Base-by-base conservation (phyloP, 805 yeast species). In the Blastobotrys attinorum region DNA sequence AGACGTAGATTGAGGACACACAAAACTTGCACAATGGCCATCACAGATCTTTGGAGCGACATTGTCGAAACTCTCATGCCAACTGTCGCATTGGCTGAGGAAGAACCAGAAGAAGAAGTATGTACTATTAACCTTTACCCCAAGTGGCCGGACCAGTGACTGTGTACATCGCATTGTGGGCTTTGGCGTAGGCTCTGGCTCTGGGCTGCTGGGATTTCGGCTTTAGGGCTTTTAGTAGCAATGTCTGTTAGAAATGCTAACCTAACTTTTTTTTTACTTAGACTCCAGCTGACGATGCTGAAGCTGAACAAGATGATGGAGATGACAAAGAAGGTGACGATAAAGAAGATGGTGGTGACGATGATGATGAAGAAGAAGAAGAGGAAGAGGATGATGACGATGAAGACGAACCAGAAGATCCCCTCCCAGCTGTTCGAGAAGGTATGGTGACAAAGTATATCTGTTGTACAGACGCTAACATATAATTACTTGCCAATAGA, bases 61-160 rank as follows among this genome's bases (percentile, higher is more conserved):
- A 69, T 87, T 60, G 81, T 83, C 69, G 95, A 86, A 62, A 75
- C 83, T 48, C 72, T 84, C 53, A 69, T 77, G 54, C 95, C 96
- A 62, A 74, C 84, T 56, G 74, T 74, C 45, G 95, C 94, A 42
- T 79, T 74, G 69, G 96, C 95, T 58, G 95, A 84, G 57, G 65
- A 64, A 41, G 68, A 53, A 45, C 61, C 52, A 37, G 58, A 51
- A 27, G 42, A 47, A 39, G 50, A 20, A 20, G 32, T 32, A 23
- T 20, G 37, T 15, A 21, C 18, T 2, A 18, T 15, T 17, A 10
- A 10, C 31, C 17, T 16, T 7, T 20, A 39, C 6, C 4, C 16
- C 10, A 13, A 20, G 37, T n/a, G 29, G 31, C 21, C 37, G 7
- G 13, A 3, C 17, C 33, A n/a, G n/a, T n/a, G n/a, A n/a, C n/a